Conservation (phyloP, 2,329 filamentous ascomycete species). For the Phyllosticta citrichinensis region DNA sequence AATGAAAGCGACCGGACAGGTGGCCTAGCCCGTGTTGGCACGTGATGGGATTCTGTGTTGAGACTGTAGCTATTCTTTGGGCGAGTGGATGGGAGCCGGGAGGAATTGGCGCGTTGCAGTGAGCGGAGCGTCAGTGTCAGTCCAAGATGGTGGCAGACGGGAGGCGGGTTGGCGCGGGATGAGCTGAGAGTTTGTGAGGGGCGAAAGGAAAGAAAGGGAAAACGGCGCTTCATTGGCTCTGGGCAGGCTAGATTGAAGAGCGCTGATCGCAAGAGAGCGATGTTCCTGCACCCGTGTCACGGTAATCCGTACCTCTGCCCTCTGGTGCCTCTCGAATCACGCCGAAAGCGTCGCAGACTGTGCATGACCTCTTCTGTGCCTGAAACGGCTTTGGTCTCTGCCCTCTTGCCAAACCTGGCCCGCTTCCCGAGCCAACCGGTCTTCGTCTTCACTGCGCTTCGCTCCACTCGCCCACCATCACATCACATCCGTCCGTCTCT, state of each 20-base stretch:
- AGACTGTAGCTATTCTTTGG: no score
- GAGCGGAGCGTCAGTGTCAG: background rate
- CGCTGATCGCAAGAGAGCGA: background rate
- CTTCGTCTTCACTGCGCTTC: constrained; percentile 6
- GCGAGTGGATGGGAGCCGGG: background rate
- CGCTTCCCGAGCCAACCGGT: constrained; percentile 17
- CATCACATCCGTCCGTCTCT: constrained; percentile 2
- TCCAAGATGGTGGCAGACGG: no score
- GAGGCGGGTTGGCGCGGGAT: background rate
- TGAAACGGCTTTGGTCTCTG: constrained; percentile 22
- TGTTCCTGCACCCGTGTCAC: background rate
- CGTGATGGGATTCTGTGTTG: background rate
- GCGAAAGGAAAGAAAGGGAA: background rate
- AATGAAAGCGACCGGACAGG: background rate
- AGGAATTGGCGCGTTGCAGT: background rate
- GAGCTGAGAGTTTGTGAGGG: background rate
- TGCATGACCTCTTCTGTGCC: constrained; percentile 7
- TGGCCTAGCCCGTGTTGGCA: background rate
- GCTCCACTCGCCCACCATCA: constrained; percentile 13
- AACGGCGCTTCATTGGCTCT: background rate
- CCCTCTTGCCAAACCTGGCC: constrained; percentile 13
- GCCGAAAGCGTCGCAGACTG: background rate
- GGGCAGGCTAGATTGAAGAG: background rate
- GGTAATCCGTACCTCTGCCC: no score
- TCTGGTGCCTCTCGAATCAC: background rate